Evolutionary conservation across 169 alveolate species (phyloP), one percentile per base, ranked within the genome.

Genomic region (Miamiensis avidus): DNA sequence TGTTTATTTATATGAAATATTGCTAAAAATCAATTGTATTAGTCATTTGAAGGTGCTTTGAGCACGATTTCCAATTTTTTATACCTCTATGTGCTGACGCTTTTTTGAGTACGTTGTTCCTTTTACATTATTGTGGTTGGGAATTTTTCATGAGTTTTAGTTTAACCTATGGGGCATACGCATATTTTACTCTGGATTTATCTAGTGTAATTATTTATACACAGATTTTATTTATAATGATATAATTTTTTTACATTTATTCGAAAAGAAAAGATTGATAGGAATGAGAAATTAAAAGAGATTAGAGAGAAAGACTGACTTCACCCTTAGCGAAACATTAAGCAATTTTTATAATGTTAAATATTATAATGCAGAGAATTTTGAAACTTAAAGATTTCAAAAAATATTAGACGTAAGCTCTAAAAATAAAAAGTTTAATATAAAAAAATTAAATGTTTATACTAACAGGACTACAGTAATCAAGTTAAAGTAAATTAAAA

Each of bases 301-400:
- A 74, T 29, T 77, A 75, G 89, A 85, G 30, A 85, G 83, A 31
- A 29, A 72, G 49, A 82, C 85, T 27, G 89, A 85, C 34, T 85
- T 85, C 74, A 78, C 85, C 29, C 34, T 85, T 29, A 64, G 82
- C 15, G 76, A 85, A 32, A 82, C 89, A 1, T 33, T 85, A 26
- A 65, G 69, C 20, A 85, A 85, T 49, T 78, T 75, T 69, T 85
- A 65, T 31, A 85, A 81, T 33, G 89, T 85, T 1, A 85, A 85
- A 31, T 85, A 85, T 78, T 85, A 77, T 74, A 85, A 75, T 85
- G 89, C 89, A 15, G 89, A 85, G 34, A 78, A 85, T 29, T 85
- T 31, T 74, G 89, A 85, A 75, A 72, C 74, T 11, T 30, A 79
- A 25, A 65, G 89, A 74, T 85, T 77, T 75, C 33, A 73, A 34